Base-by-base conservation (phyloP, 2,329 filamentous ascomycete species). In the Chrysoporthe puriensis region DNA sequence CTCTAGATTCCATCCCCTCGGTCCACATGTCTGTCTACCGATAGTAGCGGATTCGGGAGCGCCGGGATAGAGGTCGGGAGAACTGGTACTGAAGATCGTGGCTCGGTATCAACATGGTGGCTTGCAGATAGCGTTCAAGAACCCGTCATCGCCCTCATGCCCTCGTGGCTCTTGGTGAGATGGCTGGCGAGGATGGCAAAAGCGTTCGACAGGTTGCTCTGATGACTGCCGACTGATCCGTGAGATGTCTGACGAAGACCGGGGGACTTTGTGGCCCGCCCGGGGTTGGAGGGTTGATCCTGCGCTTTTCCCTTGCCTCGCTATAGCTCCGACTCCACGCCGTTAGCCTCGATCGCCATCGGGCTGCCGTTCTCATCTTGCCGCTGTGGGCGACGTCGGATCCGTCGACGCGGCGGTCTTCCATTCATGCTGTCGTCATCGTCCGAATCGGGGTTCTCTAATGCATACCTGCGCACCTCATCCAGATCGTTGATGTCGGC, bases 401-500 rank as follows among this genome's bases (percentile, higher is more conserved):
- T 75, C 68, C 77, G 80, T 21, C 80, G 82, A 13, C 79, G 78
- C 64, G 82, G 80, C 58, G 79, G 76, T 36, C 79, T 75, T 40
- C 79, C 74, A 69, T 80, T 82, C 76, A 81, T 82, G 65, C 76
- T 79, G 66, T 84, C 82, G 18, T 88, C 86, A 21, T 87, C 85
- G n/a, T 90, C 86, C 34, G 81, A 83, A 58, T 88, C 86, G 2
- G 80, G 81, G 70, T 87, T 82, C 60, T 86, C 81, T 68, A 83
- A 82, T 34, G 81, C 83, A 72, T 83, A 87, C 8, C 80, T 78
- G 13, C 84, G 81, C n/a, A 86, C 84, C 80, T 99, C 96, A 76
- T 99, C 94, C 62, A 98, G 83, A 73, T 97, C 92, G 56, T 85
- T 89, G 66, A 97, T 84, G 75, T 97, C 88, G 16, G 84, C 83